Evolutionary conservation across 495 filamentous ascomycete species (phyloP).

Genomic region (Neurospora sp.): DNA sequence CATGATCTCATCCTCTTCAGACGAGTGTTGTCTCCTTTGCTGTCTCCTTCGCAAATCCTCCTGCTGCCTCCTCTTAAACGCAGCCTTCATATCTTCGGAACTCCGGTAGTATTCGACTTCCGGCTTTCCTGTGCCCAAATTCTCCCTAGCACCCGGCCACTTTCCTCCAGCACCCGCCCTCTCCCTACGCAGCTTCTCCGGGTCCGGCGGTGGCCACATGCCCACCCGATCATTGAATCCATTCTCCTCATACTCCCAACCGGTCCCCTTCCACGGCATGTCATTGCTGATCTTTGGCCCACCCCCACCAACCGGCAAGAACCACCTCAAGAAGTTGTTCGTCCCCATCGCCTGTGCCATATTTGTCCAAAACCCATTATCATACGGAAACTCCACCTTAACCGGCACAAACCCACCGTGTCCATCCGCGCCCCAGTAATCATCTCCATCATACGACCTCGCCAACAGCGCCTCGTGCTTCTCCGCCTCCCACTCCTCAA

Average conservation of each 20-base stretch:
- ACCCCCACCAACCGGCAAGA: slow-evolving; percentile 35
- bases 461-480: slow-evolving; percentile 69
- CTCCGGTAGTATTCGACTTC: slow-evolving; percentile 10
- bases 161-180: slow-evolving; percentile 15
- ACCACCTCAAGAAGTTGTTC: slow-evolving; percentile 67
- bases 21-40: slow-evolving; percentile 37
- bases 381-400: slow-evolving; percentile 77
- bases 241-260: slow-evolving; percentile 69
- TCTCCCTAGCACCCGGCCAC: slow-evolving; percentile 18
- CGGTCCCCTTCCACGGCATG: slow-evolving; percentile 22
- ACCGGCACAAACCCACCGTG: slow-evolving; percentile 45
- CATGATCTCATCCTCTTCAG: slow-evolving; percentile 25
- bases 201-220: slow-evolving; percentile 82
- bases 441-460: slow-evolving; percentile 43
- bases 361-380: slow-evolving; percentile 84
- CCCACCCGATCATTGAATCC: slow-evolving; percentile 65
- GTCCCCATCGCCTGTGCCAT: slow-evolving; percentile 77
- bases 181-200: slow-evolving; percentile 58
- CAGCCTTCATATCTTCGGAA: slow-evolving; percentile 19
- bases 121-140: neutral
- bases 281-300: slow-evolving; percentile 20
- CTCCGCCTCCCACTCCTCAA: slow-evolving; percentile 91
- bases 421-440: slow-evolving; percentile 15
- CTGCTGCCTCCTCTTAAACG: slow-evolving; percentile 28
- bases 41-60: slow-evolving; percentile 34